Conservation (phyloP, 2,329 filamentous ascomycete genomes). For the Microdochium bolleyi region DNA sequence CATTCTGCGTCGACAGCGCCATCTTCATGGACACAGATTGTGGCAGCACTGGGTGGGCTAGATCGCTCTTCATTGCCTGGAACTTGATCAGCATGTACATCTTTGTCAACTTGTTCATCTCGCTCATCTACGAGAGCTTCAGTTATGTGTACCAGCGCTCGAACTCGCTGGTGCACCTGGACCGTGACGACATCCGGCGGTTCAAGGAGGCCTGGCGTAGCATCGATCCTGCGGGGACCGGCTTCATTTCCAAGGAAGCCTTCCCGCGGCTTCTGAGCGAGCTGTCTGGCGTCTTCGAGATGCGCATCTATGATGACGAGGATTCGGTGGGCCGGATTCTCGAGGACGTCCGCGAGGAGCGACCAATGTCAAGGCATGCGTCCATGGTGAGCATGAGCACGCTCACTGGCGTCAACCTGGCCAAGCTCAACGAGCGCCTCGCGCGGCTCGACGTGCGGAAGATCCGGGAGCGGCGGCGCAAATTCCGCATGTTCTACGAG, state of each 20-base stretch:
- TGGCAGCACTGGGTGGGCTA: conserved; percentile 82
- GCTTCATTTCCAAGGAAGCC: conserved; percentile 81
- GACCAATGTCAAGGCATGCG: conserved; percentile 41
- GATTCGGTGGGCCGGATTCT: conserved; percentile 82
- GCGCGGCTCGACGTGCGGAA: conserved; percentile 63
- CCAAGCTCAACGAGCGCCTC: conserved; percentile 67
- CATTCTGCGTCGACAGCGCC: conserved; percentile 65
- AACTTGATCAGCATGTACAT: conserved; percentile 99
- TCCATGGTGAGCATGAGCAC: conserved; percentile 46
- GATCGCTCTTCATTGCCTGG: conserved; percentile 88
- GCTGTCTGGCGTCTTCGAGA: conserved; percentile 90
- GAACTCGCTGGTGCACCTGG: conserved; percentile 83
- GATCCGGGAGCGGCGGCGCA: conserved; percentile 66
- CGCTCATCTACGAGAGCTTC: conserved; percentile 98
- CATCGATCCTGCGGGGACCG: conserved; percentile 83
- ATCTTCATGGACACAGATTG: conserved; percentile 87
- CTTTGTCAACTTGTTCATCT: conserved; percentile 96
- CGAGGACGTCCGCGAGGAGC: conserved; percentile 66
- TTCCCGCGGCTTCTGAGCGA: conserved; percentile 87
- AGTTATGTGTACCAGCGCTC: conserved; percentile 98
- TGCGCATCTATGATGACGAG: conserved; percentile 90
- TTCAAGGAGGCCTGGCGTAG: conserved; percentile 99
- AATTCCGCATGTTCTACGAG: conserved; percentile 93
- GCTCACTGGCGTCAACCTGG: conserved; percentile 59
- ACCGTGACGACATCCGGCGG: conserved; percentile 84